Evolutionary conservation across 2,329 filamentous ascomycete species (phyloP), one percentile per base, ranked within the genome.

Genomic region (Beauveria bassiana): DNA sequence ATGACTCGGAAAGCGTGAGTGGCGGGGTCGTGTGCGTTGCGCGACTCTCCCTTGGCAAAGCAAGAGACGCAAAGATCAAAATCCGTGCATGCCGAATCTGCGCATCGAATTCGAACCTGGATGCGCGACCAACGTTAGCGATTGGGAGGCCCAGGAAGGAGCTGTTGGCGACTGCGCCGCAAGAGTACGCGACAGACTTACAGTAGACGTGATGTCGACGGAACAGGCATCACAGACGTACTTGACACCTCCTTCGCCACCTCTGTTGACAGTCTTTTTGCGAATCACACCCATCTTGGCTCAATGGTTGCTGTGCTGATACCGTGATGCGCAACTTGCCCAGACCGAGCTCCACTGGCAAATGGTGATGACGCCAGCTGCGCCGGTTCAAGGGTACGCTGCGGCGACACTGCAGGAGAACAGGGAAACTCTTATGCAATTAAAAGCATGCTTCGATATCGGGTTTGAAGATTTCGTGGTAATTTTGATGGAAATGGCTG

Each of bases 161-260:
- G 42, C 14, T 28, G 6, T 24, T 3, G 43, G 20, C 16, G 18
- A n/a, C 14, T 8, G 20, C 34, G 18, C 14, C n/a, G 52, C 14
- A 47, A 24, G n/a, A 20, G 18, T 47, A 51, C 31, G 40, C 38
- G 40, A 43, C 58, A 53, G 24, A 81, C 88, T 70, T 82, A 96
- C 95, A 52, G 95, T 99, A 5, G 93, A 95, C 52, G 95, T 99
- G 68, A 99, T 96, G 74, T 99, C 95, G 62, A 91, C 91, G 50
- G 91, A 96, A 75, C 95, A 99, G 63, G 96, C 88, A 75, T 99
- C 96, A 79, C 95, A 99, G 66, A 98, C 91, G 74, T 96, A 99
- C 74, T 98, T 97, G 38, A 92, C 90, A 65, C 90, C 90, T 53
- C 90, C 92, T 72, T 97, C 91, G 57, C 89, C 91, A 65, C 90